Conservation (phyloP, 2,329 filamentous ascomycete genomes). For the Nothophoma quercina region DNA sequence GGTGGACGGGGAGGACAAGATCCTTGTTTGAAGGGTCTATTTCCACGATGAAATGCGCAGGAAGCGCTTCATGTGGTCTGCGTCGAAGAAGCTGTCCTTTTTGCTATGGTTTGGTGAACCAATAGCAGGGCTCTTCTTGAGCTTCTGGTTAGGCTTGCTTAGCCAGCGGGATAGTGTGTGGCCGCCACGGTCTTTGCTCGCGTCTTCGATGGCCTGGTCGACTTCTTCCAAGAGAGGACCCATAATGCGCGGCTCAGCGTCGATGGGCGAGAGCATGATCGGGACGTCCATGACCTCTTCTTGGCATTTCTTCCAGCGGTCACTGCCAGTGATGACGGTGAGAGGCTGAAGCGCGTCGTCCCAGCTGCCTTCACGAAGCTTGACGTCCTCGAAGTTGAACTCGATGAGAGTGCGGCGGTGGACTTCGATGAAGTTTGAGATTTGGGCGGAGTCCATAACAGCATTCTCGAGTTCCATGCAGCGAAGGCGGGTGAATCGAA, state of each 20-base stretch:
- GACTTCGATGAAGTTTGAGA: constrained; percentile 70
- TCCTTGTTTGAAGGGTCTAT: constrained; percentile 21
- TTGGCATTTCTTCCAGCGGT: constrained; percentile 52
- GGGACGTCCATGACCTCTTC: constrained; percentile 53
- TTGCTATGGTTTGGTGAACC: constrained; percentile 15
- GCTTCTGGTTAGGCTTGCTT: constrained; percentile 33
- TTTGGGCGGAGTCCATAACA: constrained; percentile 73
- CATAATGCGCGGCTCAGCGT: constrained; percentile 45
- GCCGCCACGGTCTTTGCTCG: constrained; percentile 28
- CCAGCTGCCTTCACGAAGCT: constrained; percentile 76
- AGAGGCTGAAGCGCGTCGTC: constrained; percentile 82
- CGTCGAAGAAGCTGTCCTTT: constrained; percentile 49
- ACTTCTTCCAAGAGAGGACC: constrained; percentile 45
- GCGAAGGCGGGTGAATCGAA: constrained; percentile 71
- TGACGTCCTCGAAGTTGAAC: constrained; percentile 81
- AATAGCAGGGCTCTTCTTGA: constrained; percentile 19
- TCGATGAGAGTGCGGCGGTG: constrained; percentile 75
- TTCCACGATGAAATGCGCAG: constrained; percentile 46
- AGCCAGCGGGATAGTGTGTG: constrained; percentile 45
- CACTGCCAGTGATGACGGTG: constrained; percentile 54
- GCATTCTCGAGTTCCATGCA: constrained; percentile 77
- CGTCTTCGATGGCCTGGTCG: constrained; percentile 36
- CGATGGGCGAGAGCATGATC: constrained; percentile 47
- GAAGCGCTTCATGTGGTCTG: constrained; percentile 48
- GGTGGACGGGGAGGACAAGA: background rate